These are phyloP conservation scores for Aspergillus brasiliensis DNA, from an alignment of 2,329 filamentous ascomycete genomes.

Conservation along the genomic window DNA sequence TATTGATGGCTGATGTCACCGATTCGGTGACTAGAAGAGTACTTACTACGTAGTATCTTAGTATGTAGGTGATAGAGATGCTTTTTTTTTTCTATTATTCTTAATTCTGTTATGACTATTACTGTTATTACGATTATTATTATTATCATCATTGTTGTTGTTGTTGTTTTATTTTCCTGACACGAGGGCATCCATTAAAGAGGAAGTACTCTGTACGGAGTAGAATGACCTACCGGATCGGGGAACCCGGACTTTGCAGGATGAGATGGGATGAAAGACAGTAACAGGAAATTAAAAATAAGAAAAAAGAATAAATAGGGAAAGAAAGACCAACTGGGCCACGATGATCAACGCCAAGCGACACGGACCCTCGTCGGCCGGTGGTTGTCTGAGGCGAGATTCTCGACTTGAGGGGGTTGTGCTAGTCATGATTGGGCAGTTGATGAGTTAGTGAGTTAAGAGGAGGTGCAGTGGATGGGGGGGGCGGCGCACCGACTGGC, in stretches of 20 bases:
- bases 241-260: not conserved
- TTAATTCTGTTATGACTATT: no score
- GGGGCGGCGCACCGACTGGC: slow-evolving; percentile 22
- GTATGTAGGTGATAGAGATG: no score
- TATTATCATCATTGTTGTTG: not conserved
- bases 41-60: no score
- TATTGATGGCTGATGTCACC: not conserved
- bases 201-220: not conserved
- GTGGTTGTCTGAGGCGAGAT: not conserved
- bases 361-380: slow-evolving; percentile 5
- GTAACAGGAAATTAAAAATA: no score
- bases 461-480: slow-evolving; percentile 8
- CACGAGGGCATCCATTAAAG: not conserved
- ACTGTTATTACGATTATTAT: no score
- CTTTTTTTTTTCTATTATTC: no score
- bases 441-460: not conserved
- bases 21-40: not conserved
- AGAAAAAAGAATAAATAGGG: no score
- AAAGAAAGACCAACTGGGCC: not conserved
- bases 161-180: not conserved
- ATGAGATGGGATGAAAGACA: no score
- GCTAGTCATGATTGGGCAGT: not conserved
- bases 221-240: not conserved
- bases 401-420: not conserved
- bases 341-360: slow-evolving; percentile 1